Evolutionary conservation across 2,329 filamentous ascomycete genomes (phyloP).

Genomic region (Geosmithia morbida): DNA sequence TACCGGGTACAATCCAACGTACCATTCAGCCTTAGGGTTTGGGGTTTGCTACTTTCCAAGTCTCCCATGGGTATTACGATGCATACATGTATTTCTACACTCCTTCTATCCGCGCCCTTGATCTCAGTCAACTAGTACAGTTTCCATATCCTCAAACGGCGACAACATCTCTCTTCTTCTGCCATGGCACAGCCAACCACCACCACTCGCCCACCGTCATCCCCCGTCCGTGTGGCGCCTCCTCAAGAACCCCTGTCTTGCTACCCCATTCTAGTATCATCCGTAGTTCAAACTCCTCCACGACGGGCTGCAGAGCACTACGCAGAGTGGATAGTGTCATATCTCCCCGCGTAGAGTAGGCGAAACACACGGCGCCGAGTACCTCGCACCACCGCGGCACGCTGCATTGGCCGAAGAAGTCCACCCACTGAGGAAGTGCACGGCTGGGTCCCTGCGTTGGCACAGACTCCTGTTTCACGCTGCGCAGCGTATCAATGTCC

Average conservation of each 20-base stretch:
- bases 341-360: conserved; percentile 47
- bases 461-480: conserved; percentile 20
- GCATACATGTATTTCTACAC: neutral
- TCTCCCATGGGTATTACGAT: neutral
- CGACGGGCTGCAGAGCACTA: conserved; percentile 36
- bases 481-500: conserved; percentile 25
- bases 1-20: neutral
- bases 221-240: conserved; percentile 22
- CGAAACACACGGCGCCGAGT: conserved; percentile 46
- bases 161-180: neutral
- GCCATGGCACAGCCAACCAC: conserved; percentile 40
- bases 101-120: neutral
- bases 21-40: neutral
- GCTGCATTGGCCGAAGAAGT: conserved; percentile 48
- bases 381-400: conserved; percentile 49
- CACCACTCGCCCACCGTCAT: conserved; percentile 48
- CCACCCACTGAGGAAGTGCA: conserved; percentile 57
- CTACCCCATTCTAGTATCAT: conserved; percentile 45
- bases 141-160: neutral
- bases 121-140: too few species aligned
- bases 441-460: conserved; percentile 25
- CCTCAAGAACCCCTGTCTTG: conserved; percentile 32
- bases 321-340: conserved; percentile 37
- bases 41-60: neutral
- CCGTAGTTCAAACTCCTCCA: conserved; percentile 50